A percentile compares a stretch with the other conserved stretches of the same genome.
Evolutionary conservation across 2,329 filamentous ascomycete genomes (phyloP).

Genomic region (Pleomassaria siparia): DNA sequence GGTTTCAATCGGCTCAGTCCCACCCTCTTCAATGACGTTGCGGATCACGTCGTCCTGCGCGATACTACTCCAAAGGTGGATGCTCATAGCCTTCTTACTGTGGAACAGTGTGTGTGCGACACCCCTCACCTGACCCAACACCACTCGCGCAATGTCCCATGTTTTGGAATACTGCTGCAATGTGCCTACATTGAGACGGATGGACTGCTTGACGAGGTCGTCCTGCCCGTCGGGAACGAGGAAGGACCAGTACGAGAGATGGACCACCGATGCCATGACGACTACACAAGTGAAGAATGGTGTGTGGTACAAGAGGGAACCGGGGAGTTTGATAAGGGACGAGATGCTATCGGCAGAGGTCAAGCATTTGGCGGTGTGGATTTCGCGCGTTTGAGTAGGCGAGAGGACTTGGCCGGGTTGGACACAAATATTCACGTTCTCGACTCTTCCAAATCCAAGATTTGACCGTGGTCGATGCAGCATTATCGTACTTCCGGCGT

Average conservation of each 20-base stretch:
- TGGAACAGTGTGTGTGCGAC: conserved; percentile 74
- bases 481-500: conserved; percentile 41
- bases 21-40: conserved; percentile 37
- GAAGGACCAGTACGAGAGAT: conserved; percentile 70
- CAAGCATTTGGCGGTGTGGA: conserved; percentile 79
- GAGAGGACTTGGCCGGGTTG: conserved; percentile 56
- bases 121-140: conserved; percentile 71
- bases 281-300: conserved; percentile 46
- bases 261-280: conserved; percentile 43
- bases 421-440: conserved; percentile 62
- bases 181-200: conserved; percentile 76
- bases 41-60: conserved; percentile 38
- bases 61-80: conserved; percentile 43
- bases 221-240: conserved; percentile 55
- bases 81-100: conserved; percentile 44
- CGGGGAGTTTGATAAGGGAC: conserved; percentile 71
- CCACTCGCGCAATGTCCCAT: conserved; percentile 72
- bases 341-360: conserved; percentile 77
- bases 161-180: conserved; percentile 67
- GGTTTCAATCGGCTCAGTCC: conserved; percentile 32
- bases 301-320: conserved; percentile 69
- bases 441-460: conserved; percentile 38
- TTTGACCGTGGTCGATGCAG: conserved; percentile 48
- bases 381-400: conserved; percentile 54
- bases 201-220: conserved; percentile 70